Conservation (phyloP, 2,329 filamentous ascomycete species). For the Diplodia corticola region DNA sequence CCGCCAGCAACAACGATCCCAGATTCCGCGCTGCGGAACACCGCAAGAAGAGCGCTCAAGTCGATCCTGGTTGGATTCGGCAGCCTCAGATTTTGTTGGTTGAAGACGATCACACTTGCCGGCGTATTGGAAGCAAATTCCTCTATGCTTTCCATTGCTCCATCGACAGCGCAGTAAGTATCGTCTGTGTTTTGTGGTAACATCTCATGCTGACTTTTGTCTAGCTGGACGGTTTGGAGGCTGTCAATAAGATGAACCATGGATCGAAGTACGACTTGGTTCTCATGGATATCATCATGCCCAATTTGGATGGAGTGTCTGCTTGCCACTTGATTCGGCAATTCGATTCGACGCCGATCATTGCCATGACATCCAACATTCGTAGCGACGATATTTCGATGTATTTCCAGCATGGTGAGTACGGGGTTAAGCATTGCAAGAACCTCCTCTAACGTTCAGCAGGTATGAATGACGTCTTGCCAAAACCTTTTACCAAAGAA, state of each 20-base stretch:
- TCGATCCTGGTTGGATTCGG: constrained; percentile 65
- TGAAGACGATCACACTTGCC: constrained; percentile 72
- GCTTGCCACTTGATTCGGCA: constrained; percentile 92
- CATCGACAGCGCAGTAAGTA: constrained; percentile 63
- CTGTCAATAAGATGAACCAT: constrained; percentile 78
- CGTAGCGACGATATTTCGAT: constrained; percentile 93
- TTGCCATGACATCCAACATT: constrained; percentile 99
- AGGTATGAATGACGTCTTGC: constrained; percentile 98
- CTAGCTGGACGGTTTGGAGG: constrained; percentile 83
- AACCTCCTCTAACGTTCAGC: neutral
- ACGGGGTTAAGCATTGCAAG: neutral
- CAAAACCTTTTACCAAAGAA: constrained; percentile 90
- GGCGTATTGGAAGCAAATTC: constrained; percentile 67
- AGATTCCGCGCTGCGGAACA: constrained; percentile 37
- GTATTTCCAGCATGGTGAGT: constrained; percentile 92
- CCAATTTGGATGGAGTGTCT: constrained; percentile 89
- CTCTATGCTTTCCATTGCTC: constrained; percentile 64
- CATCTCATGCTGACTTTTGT: constrained; percentile 30
- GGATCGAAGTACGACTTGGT: constrained; percentile 64
- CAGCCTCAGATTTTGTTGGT: constrained; percentile 84
- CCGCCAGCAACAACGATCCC: constrained; percentile 38
- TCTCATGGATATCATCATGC: constrained; percentile 79
- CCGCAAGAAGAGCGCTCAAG: constrained; percentile 60
- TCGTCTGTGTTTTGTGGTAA: neutral
- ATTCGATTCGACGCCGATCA: constrained; percentile 81